Base-by-base conservation (phyloP, 1,139 yeast species). In the Pichia sp. region DNA sequence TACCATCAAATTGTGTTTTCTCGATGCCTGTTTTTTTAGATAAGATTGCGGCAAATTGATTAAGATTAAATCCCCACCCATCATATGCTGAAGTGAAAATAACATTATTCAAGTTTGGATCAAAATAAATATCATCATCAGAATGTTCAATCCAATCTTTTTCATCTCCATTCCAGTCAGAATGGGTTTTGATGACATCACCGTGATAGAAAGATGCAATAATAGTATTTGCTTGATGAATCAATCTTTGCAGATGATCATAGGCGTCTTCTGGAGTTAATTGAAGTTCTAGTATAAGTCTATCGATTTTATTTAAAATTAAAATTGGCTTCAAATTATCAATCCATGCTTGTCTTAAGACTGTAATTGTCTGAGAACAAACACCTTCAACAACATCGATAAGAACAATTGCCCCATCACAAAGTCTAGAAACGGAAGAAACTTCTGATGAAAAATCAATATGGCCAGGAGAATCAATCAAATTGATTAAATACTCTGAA, bases 301-400 rank as follows among this genome's bases (percentile, higher is more conserved):
- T 72, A 62, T 94, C 99, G 48, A 94, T 80, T 64, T 94, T 94
- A 64, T 94, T 94, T 56, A 94, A 67, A n/a, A 94, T 97, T 47
- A 94, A 71, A 5, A 94, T 68, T 1, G 97, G 97, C 60, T 82
- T 86, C 55, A 94, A 68, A 54, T 85, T 82, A 60, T 94, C 98
- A 4, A 83, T 77, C 97, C 98, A 92, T 46, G 96, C 87, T 62
- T 94, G 98, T 58, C 97, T 76, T 49, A 94, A 69, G 1, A 94
- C 98, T 29, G 94, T 90, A 8, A 92, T 86, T 0, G 98, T 94
- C 61, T 92, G 98, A 0, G 96, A 88, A 58, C 97, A 88, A 0
- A 94, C 97, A 33, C 99, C 99, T 65, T 94, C 99, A 3, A 94
- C 96, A 3, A 86, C 97, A 63, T 92, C 98, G 1, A 94, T 96